phyloP scores from a whole-genome alignment of 129 eudicot species.

The Artemisia argyi region DNA sequence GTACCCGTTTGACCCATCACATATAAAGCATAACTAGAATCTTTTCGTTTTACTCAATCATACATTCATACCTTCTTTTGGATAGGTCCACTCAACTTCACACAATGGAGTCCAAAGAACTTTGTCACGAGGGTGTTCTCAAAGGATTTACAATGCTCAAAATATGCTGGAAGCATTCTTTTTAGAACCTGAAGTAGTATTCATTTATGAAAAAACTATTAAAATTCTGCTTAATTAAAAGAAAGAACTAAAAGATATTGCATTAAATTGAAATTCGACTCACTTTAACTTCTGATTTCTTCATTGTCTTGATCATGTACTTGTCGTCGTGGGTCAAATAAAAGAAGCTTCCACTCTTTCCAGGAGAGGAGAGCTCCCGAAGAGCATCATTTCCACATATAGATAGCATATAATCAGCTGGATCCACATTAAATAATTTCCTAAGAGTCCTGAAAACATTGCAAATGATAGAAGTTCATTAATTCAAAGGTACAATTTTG shows the following conservation, averaged over 20 bases:
- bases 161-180: constrained; percentile 95
- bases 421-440: constrained; percentile 84
- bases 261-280: constrained; percentile 23
- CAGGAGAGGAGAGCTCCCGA: constrained; percentile 96
- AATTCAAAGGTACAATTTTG: not conserved
- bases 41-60: not conserved
- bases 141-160: constrained; percentile 66
- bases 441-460: constrained; percentile 72
- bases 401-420: constrained; percentile 96
- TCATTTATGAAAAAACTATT: not conserved
- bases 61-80: constrained; percentile 76
- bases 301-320: constrained; percentile 97
- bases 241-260: too few species aligned
- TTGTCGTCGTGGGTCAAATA: constrained; percentile 87
- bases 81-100: constrained; percentile 77
- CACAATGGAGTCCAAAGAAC: constrained; percentile 91
- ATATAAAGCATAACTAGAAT: not conserved
- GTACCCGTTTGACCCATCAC: not conserved
- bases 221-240: not conserved
- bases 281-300: constrained; percentile 89
- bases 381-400: constrained; percentile 96
- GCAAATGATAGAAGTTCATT: not conserved
- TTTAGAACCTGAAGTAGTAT: constrained; percentile 57
- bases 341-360: constrained; percentile 97
- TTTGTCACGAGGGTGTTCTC: constrained; percentile 82